phyloP scores from a whole-genome alignment of 192 early-diverging fungal genomes.

The Gryganskiella cystojenkinii region DNA sequence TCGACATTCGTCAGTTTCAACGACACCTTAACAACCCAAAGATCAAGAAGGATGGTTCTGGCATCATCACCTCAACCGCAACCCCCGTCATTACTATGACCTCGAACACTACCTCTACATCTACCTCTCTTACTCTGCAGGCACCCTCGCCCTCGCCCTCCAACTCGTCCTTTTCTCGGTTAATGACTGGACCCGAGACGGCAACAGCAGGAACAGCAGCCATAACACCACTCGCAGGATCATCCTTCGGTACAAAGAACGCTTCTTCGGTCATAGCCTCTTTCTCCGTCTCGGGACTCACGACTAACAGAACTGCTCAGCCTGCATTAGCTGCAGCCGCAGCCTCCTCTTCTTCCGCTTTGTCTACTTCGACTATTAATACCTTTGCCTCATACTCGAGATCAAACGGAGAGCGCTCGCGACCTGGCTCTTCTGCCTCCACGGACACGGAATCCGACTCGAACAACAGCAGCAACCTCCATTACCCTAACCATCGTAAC shows the following conservation, averaged over 20 bases:
- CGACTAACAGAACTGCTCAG: too few relatives aligned
- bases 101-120: neutral
- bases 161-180: neutral
- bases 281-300: too few relatives aligned
- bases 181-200: conserved; percentile 4
- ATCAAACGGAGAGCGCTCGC: neutral
- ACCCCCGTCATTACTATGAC: conserved; percentile 21
- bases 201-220: neutral
- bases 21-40: conserved; percentile 40
- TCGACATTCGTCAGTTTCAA: conserved; percentile 51
- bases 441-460: neutral
- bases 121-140: neutral
- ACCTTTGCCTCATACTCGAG: too few relatives aligned
- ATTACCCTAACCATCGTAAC: neutral
- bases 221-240: neutral
- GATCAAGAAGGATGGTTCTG: conserved; percentile 20
- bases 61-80: conserved; percentile 24
- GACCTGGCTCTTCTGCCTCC: conserved; percentile 9
- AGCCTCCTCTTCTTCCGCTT: neutral
- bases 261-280: too few relatives aligned
- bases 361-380: conserved; percentile 1
- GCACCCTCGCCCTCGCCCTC: neutral
- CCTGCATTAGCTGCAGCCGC: neutral
- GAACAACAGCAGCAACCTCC: neutral
- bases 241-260: too few relatives aligned